These are phyloP conservation scores for Umbelopsis isabellina DNA, from an alignment of 192 early-diverging fungal genomes.

Conservation along the genomic window DNA sequence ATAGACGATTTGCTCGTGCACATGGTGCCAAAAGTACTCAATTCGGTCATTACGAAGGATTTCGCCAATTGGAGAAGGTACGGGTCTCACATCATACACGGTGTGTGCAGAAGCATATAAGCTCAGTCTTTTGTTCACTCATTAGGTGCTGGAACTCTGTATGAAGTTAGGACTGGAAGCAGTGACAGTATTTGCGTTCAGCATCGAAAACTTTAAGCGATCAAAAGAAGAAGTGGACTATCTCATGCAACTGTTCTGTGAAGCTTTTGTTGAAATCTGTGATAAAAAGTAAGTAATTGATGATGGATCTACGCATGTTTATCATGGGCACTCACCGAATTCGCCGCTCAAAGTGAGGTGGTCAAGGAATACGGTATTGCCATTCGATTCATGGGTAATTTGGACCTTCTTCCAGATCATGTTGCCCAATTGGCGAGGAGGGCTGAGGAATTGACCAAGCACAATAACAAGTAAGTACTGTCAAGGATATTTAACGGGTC, in stretches of 20 bases:
- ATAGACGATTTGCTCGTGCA: conserved; percentile 86
- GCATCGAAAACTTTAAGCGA: conserved; percentile 97
- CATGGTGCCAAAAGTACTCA: conserved; percentile 52
- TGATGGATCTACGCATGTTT: conserved; percentile 21
- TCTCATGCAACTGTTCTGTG: conserved; percentile 80
- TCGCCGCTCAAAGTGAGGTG: conserved; percentile 59
- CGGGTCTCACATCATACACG: background rate
- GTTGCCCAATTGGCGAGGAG: conserved; percentile 62
- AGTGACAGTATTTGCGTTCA: conserved; percentile 97
- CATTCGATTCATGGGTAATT: conserved; percentile 83
- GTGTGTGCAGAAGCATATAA: background rate
- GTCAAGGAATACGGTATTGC: conserved; percentile 71
- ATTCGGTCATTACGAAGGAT: conserved; percentile 83
- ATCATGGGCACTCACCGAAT: background rate
- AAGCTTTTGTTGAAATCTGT: conserved; percentile 79
- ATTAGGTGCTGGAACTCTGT: conserved; percentile 84
- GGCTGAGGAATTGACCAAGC: conserved; percentile 67
- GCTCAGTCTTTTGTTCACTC: background rate
- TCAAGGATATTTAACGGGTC: background rate
- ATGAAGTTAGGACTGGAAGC: conserved; percentile 81
- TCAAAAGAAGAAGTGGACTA: conserved; percentile 80
- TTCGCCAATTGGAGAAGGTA: conserved; percentile 78
- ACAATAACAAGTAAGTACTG: conserved; percentile 56
- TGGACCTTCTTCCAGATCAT: conserved; percentile 65
- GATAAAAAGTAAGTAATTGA: conserved; percentile 58